phyloP scores from a whole-genome alignment of 2,329 filamentous ascomycete species.

The Elsinoe necatrix region DNA sequence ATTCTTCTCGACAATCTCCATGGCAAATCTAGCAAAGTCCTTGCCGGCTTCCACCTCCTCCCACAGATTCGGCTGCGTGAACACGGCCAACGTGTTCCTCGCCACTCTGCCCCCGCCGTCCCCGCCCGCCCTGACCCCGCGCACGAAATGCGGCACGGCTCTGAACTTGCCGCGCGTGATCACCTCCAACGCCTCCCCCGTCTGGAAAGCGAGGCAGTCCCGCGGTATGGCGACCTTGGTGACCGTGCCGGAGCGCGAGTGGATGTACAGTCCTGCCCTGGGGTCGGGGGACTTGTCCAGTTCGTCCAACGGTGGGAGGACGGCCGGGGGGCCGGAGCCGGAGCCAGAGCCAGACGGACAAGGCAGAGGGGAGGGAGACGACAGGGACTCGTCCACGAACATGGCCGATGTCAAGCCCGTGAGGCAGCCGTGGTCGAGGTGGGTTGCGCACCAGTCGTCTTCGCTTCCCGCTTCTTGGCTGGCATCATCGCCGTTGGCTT shows the following conservation, averaged over 20 bases:
- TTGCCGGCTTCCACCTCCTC: constrained; percentile 65
- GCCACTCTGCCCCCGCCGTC: constrained; percentile 37
- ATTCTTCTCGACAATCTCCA: constrained; percentile 41
- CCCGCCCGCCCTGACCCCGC: constrained; percentile 58
- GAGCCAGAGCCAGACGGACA: neutral
- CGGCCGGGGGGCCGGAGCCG: no score
- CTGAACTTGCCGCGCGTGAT: constrained; percentile 89
- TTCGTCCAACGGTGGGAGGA: constrained; percentile 52
- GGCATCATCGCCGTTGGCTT: constrained; percentile 33
- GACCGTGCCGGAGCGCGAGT: constrained; percentile 68
- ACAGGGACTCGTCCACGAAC: constrained; percentile 72
- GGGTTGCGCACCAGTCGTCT: constrained; percentile 91
- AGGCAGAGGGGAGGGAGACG: constrained; percentile 30
- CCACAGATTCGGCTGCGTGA: constrained; percentile 87
- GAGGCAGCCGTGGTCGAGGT: constrained; percentile 85
- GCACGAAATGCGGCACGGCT: constrained; percentile 92
- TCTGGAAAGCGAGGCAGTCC: constrained; percentile 93
- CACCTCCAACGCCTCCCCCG: constrained; percentile 79
- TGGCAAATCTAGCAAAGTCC: constrained; percentile 69
- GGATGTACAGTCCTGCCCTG: constrained; percentile 84
- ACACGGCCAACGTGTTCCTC: constrained; percentile 83
- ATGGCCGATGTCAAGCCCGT: constrained; percentile 92
- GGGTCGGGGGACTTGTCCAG: constrained; percentile 71
- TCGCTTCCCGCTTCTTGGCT: no score
- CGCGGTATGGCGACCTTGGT: constrained; percentile 89